Conservation (phyloP, 2,329 filamentous ascomycete genomes). For the Claviceps sorghi region DNA sequence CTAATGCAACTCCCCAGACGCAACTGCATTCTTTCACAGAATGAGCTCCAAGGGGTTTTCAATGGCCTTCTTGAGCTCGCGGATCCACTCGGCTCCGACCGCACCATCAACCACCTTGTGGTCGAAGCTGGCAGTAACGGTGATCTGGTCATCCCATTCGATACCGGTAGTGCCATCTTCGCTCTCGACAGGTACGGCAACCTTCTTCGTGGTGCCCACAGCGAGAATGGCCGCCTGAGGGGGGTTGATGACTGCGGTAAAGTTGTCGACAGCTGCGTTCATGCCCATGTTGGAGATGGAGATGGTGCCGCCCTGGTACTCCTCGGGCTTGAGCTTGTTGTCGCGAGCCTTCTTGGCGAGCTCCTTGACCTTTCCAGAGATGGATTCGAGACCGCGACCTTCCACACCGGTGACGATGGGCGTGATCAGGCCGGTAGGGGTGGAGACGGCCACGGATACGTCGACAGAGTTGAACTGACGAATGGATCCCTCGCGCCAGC, state of each 20-base stretch:
- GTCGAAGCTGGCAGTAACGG: slow-evolving; percentile 90
- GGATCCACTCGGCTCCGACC: slow-evolving; percentile 91
- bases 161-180: slow-evolving; percentile 64
- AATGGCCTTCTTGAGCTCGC: slow-evolving; percentile 90
- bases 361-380: slow-evolving; percentile 85
- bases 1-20: neutral
- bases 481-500: slow-evolving; percentile 82
- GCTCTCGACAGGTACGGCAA: slow-evolving; percentile 70
- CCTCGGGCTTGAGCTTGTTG: slow-evolving; percentile 97
- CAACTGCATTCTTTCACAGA: slow-evolving; percentile 41
- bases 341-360: slow-evolving; percentile 92
- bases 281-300: slow-evolving; percentile 99
- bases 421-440: slow-evolving; percentile 86
- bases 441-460: slow-evolving; percentile 90
- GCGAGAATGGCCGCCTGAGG: slow-evolving; percentile 92
- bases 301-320: slow-evolving; percentile 98
- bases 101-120: slow-evolving; percentile 98
- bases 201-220: slow-evolving; percentile 90
- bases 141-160: slow-evolving; percentile 95
- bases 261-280: slow-evolving; percentile 91
- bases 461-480: slow-evolving; percentile 89
- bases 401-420: slow-evolving; percentile 89
- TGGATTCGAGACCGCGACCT: slow-evolving; percentile 70
- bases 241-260: slow-evolving; percentile 98
- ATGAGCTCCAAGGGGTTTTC: slow-evolving; percentile 95